phyloP scores from a whole-genome alignment of 163 green algal species.

The Chlorella variabilis region DNA sequence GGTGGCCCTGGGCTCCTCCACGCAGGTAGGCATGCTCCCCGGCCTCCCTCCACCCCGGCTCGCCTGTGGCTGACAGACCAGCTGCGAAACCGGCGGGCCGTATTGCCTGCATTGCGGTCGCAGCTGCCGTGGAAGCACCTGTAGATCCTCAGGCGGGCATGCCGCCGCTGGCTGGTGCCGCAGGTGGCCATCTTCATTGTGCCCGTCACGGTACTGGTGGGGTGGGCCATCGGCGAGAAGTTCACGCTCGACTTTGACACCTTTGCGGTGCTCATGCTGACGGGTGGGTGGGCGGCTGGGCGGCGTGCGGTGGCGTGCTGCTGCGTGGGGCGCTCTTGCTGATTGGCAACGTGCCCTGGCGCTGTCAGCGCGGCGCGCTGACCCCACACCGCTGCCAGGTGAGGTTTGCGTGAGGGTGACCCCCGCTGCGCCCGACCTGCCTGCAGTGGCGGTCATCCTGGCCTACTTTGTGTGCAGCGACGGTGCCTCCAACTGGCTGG shows the following conservation, averaged over 20 bases:
- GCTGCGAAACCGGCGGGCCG: too few species aligned
- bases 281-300: slow-evolving; percentile 10
- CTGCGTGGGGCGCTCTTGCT: too few species aligned
- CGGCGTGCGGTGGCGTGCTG: not conserved
- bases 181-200: slow-evolving; percentile 87
- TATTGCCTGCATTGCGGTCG: not conserved
- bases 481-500: slow-evolving; percentile 71
- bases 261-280: slow-evolving; percentile 52
- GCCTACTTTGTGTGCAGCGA: slow-evolving; percentile 73
- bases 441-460: slow-evolving; percentile 61
- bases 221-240: slow-evolving; percentile 75
- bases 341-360: too few species aligned
- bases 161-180: too few species aligned
- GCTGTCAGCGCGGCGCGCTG: too few species aligned
- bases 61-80: too few species aligned
- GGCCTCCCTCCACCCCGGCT: too few species aligned
- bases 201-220: slow-evolving; percentile 76
- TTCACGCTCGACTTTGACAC: slow-evolving; percentile 83
- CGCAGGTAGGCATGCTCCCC: slow-evolving; percentile 73
- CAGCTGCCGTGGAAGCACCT: not conserved
- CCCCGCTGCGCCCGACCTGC: not conserved
- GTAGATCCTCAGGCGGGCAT: too few species aligned
- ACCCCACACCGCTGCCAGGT: too few species aligned
- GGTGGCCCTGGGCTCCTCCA: slow-evolving; percentile 74
- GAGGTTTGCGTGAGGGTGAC: too few species aligned